Evolutionary conservation across 2,329 filamentous ascomycete species (phyloP), one percentile per base, ranked within the genome.

Genomic region (Penicillium sp.): DNA sequence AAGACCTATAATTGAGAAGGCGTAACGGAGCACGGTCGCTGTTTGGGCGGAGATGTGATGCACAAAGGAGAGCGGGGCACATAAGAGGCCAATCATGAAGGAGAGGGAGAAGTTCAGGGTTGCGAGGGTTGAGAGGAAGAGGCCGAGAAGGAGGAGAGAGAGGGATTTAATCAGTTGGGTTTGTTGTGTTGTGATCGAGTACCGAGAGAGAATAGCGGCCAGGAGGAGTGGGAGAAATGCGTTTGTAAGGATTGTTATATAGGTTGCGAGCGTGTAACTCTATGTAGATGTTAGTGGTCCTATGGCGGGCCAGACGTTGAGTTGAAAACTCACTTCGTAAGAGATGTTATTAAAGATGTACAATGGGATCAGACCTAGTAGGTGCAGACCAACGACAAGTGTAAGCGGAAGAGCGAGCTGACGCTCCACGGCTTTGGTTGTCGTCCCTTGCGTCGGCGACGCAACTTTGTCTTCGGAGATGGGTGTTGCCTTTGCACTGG

Each of bases 81-180:
- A 88, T 50, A 94, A 81, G 2, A 98, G 81, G 44, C 95, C 95
- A 55, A 97, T 83, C 44, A 97, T 82, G 73, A 98, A 90, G 52
- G 92, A 89, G 15, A 97, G 88, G 3, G 91, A 93, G 83, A 99
- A 99, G 79, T 99, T 99, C 56, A 99, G 86, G 0, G 94, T 99
- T 2, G 95, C 94, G 13, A 99, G 89, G 0, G 93, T 90, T 13
- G 93, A 93, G 66, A 99, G 88, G 70, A 92, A 93, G 82, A 97
- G 91, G 70, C 95, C 95, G 0, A 98, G 86, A 9, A 96, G 83
- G 13, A 99, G 87, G n/a, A 98, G 86, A 6, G 93, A 96, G 81
- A 98, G 93, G 61, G 90, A 95, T 75, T 96, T 93, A 66, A 93
- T 88, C 56, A 97, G 86, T 52, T 88, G 86, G 71, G 90, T 88